These are phyloP conservation scores for Brassica nigra DNA, from an alignment of 345 rosid species.

Conservation along the genomic window DNA sequence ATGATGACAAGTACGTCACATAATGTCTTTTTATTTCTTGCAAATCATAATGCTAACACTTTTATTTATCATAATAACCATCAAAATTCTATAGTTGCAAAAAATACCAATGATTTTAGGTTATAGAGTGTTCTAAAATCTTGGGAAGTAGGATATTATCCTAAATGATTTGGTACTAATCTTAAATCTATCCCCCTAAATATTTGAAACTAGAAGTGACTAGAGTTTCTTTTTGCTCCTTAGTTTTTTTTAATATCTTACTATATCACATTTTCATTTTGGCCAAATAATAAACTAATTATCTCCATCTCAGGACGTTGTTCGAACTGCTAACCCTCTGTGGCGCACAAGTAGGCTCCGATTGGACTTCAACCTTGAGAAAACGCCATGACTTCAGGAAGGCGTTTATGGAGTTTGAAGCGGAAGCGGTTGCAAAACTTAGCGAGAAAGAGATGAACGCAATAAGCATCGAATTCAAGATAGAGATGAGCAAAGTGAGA, in stretches of 20 bases:
- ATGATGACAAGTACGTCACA: constrained; percentile 63
- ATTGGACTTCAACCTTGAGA: constrained; percentile 60
- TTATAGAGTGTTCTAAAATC: background rate
- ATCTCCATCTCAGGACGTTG: constrained; percentile 48
- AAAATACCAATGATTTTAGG: background rate
- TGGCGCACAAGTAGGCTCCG: constrained; percentile 75
- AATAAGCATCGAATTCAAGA: constrained; percentile 34
- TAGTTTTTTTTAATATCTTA: background rate
- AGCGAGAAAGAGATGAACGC: constrained; percentile 35
- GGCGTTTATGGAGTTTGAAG: constrained; percentile 37
- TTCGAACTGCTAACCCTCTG: constrained; percentile 66
- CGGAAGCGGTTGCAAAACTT: constrained; percentile 32
- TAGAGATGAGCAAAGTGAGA: constrained; percentile 43
- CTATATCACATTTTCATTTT: background rate
- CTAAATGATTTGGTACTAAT: background rate
- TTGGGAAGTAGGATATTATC: background rate
- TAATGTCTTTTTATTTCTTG: background rate
- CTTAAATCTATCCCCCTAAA: background rate
- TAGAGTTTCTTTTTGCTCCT: background rate
- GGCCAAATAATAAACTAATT: constrained; percentile 1
- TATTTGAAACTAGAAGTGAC: background rate
- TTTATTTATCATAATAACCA: background rate
- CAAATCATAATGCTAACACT: background rate
- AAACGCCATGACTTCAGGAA: constrained; percentile 39
- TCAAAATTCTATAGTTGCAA: background rate